Conservation (phyloP, 225 moss, liverwort and hornwort species). For the Bryoerythrophyllum caledonicum region DNA sequence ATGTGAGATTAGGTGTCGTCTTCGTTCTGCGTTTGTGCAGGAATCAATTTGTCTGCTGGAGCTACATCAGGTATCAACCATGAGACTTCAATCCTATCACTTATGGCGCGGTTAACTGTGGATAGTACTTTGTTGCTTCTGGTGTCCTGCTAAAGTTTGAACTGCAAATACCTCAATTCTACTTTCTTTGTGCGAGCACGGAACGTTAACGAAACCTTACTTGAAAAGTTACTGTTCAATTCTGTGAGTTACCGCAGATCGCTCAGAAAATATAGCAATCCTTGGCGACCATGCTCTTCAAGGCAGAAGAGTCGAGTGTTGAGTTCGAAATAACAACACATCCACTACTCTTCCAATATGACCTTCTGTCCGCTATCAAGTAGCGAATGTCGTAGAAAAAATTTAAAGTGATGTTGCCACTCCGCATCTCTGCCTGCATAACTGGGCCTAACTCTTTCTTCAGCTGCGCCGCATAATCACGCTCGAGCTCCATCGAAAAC, state of each 20-base stretch:
- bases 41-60: slow-evolving; percentile 1
- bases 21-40: background rate
- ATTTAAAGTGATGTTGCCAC: background rate
- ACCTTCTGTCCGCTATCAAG: slow-evolving; percentile 8
- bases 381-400: slow-evolving; percentile 10
- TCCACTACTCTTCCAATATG: background rate
- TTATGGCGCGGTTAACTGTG: background rate
- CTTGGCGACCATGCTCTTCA: background rate
- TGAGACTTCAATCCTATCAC: background rate
- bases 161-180: background rate
- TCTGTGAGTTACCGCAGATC: background rate
- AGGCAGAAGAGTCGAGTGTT: background rate
- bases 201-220: background rate
- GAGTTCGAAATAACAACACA: background rate
- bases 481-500: background rate
- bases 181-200: background rate
- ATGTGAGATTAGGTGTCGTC: background rate
- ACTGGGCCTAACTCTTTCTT: background rate
- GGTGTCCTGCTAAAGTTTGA: background rate
- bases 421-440: slow-evolving; percentile 5
- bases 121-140: background rate
- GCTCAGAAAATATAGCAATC: background rate
- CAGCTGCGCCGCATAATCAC: background rate
- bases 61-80: background rate
- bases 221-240: background rate